Percentiles rank a stretch among this genome's conserved stretches.
These are phyloP conservation scores for Zygosaccharomyces bailii DNA, from an alignment of 805 yeast species.

Conservation along the genomic window DNA sequence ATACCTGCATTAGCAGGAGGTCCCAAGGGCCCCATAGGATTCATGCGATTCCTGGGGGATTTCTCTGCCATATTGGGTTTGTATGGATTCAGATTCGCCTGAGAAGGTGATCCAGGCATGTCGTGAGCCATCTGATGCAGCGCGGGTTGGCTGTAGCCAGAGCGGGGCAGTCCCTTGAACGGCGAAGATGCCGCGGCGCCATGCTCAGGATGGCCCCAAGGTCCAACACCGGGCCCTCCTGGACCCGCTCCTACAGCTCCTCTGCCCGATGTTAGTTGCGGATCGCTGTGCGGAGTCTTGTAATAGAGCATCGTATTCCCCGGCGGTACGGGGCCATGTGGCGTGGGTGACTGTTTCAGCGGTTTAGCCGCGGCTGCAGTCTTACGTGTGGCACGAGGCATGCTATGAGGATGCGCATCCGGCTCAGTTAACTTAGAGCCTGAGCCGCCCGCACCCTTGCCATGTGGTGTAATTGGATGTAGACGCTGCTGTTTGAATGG, in stretches of 20 bases:
- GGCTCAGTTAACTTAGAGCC: not conserved
- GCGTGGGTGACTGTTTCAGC: conserved; percentile 1
- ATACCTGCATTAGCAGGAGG: not conserved
- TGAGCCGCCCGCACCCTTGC: not conserved
- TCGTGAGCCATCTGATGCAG: conserved; percentile 4
- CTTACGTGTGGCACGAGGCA: not conserved
- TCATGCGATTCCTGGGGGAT: conserved; percentile 1
- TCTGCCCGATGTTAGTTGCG: not conserved
- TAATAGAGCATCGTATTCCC: not conserved
- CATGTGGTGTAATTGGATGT: not conserved
- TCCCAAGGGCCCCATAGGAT: conserved; percentile 3
- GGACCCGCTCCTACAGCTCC: not conserved
- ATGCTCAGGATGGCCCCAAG: not conserved
- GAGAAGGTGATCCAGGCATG: conserved; percentile 3
- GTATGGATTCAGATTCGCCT: conserved; percentile 1
- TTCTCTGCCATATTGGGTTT: not conserved
- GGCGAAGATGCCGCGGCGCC: not conserved
- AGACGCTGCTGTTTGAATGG: conserved; percentile 1
- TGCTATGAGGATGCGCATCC: not conserved
- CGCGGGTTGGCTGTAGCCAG: conserved; percentile 10
- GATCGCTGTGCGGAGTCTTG: conserved; percentile 4
- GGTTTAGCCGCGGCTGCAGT: not conserved
- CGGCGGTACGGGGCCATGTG: not conserved
- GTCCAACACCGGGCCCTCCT: too few species aligned
- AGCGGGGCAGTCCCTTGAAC: conserved; percentile 8